These are phyloP conservation scores for Tuber magnatum DNA, from an alignment of 495 filamentous ascomycete genomes.

Conservation along the genomic window DNA sequence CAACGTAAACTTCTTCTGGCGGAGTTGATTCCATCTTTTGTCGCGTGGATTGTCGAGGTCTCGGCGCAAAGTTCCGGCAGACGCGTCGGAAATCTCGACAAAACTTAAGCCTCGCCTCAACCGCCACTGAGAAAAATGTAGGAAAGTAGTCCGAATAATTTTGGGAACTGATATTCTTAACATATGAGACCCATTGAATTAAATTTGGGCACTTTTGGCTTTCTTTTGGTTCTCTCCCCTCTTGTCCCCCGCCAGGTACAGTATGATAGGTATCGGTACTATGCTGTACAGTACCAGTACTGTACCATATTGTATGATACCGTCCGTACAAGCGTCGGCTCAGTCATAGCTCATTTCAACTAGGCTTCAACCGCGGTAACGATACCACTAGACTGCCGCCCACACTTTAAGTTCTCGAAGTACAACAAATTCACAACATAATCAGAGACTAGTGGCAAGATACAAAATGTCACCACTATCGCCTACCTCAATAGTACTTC, in stretches of 20 bases:
- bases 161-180: not conserved
- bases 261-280: not conserved
- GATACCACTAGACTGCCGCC: not conserved
- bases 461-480: not conserved
- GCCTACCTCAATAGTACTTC: not conserved
- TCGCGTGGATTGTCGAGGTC: constrained; percentile 16
- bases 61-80: not conserved
- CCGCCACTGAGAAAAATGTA: not conserved
- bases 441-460: not conserved
- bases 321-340: no score
- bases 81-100: not conserved
- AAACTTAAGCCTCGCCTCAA: not conserved
- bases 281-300: not conserved
- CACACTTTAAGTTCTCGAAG: not conserved
- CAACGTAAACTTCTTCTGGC: constrained; percentile 29
- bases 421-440: not conserved
- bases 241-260: not conserved
- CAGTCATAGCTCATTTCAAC: not conserved
- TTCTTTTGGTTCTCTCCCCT: not conserved
- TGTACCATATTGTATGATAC: no score
- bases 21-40: constrained; percentile 22
- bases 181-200: not conserved
- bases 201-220: not conserved
- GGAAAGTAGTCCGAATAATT: not conserved
- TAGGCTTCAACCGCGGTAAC: not conserved